Conservation (phyloP, 2,329 filamentous ascomycete genomes). For the Trichoderma oligosporum region DNA sequence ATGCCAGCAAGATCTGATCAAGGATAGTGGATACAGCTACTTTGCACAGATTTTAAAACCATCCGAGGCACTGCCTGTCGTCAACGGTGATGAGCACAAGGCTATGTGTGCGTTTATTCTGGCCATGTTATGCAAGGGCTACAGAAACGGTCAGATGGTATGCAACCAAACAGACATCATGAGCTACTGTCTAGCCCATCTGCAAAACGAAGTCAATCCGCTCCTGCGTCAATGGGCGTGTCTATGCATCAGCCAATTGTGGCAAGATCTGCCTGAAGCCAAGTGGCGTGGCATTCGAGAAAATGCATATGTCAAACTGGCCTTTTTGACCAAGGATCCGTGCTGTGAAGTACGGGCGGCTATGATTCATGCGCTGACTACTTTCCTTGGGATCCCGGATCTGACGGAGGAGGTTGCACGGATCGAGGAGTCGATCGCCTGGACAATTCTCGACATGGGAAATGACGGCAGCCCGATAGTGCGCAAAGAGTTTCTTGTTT, state of each 20-base stretch:
- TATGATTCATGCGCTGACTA: slow-evolving; percentile 89
- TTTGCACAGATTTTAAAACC: slow-evolving; percentile 92
- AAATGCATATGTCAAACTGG: slow-evolving; percentile 76
- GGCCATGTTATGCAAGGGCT: slow-evolving; percentile 93
- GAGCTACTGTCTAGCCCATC: slow-evolving; percentile 77
- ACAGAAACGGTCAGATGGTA: slow-evolving; percentile 85
- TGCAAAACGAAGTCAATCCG: slow-evolving; percentile 81
- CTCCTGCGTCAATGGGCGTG: slow-evolving; percentile 93
- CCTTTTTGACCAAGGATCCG: slow-evolving; percentile 75
- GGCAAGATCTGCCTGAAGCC: slow-evolving; percentile 84
- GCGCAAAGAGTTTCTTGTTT: slow-evolving; percentile 86
- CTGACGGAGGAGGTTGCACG: slow-evolving; percentile 85
- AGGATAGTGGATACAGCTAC: slow-evolving; percentile 96
- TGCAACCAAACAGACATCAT: slow-evolving; percentile 90
- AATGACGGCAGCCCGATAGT: slow-evolving; percentile 94
- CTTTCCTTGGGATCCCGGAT: slow-evolving; percentile 89
- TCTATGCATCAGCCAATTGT: slow-evolving; percentile 90
- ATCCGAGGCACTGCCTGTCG: slow-evolving; percentile 74
- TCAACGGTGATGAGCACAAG: slow-evolving; percentile 88
- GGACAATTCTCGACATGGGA: slow-evolving; percentile 84
- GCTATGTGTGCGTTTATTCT: slow-evolving; percentile 99
- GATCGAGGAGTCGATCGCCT: slow-evolving; percentile 86
- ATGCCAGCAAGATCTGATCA: slow-evolving; percentile 89
- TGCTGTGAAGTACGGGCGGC: slow-evolving; percentile 91
- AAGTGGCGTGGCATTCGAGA: slow-evolving; percentile 95